phyloP scores from a whole-genome alignment of 345 rosid species.

The Boechera stricta region DNA sequence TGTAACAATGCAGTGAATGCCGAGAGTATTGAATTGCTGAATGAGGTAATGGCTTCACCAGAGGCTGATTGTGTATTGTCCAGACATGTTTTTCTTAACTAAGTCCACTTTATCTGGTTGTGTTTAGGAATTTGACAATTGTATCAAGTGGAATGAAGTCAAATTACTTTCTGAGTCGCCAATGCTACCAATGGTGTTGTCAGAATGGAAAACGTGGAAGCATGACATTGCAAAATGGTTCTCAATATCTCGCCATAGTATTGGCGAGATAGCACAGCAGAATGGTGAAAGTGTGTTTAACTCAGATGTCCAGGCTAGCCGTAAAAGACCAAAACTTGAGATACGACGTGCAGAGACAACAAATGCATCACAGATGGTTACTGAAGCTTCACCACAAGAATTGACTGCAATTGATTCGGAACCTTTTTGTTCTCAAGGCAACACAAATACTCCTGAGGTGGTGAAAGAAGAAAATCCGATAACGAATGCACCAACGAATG shows the following conservation, averaged over 20 bases:
- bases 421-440: constrained; percentile 57
- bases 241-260: constrained; percentile 58
- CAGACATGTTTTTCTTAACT: not conserved
- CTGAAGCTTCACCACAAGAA: constrained; percentile 51
- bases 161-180: constrained; percentile 70
- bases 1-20: constrained; percentile 78
- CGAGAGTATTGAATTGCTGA: constrained; percentile 80
- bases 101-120: constrained; percentile 11
- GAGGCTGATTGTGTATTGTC: not conserved
- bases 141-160: constrained; percentile 83
- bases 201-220: constrained; percentile 99
- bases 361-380: constrained; percentile 63
- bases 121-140: constrained; percentile 77
- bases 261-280: constrained; percentile 54
- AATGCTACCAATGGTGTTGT: constrained; percentile 66
- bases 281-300: constrained; percentile 52
- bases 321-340: constrained; percentile 93
- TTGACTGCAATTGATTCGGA: constrained; percentile 60
- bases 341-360: constrained; percentile 84
- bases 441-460: constrained; percentile 44
- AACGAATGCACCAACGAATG: constrained; percentile 52
- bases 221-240: constrained; percentile 88
- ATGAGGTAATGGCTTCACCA: constrained; percentile 62
- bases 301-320: constrained; percentile 58
- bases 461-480: constrained; percentile 47